Evolutionary conservation across 164 flowering plant genomes (phyloP).

Genomic region (Vitis rotundifolia): DNA sequence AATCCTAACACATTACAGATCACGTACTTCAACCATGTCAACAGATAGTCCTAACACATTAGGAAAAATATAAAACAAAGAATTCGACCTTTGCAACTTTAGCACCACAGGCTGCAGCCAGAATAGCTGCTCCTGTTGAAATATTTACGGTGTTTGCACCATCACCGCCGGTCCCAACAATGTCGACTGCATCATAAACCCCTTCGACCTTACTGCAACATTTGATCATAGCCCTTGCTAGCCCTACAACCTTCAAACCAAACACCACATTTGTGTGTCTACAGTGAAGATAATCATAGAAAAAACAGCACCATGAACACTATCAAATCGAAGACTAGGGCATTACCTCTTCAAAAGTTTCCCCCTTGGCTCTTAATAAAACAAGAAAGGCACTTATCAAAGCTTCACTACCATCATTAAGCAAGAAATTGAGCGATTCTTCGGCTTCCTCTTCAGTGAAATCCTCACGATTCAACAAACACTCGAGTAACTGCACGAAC

Average conservation of each 20-base stretch:
- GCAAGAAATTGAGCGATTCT: constrained; percentile 62
- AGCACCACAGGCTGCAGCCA: constrained; percentile 95
- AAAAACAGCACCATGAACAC: neutral
- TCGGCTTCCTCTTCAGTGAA: constrained; percentile 82
- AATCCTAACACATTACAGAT: too few species aligned
- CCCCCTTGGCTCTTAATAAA: constrained; percentile 91
- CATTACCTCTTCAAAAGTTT: constrained; percentile 83
- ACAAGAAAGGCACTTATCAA: constrained; percentile 91
- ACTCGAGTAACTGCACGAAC: constrained; percentile 60
- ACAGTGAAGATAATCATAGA: too few species aligned
- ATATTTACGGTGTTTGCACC: constrained; percentile 95
- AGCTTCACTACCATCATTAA: constrained; percentile 69
- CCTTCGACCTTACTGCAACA: constrained; percentile 75
- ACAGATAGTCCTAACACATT: too few species aligned
- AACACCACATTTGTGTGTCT: neutral
- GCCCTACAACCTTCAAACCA: constrained; percentile 66
- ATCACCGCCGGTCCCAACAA: constrained; percentile 98
- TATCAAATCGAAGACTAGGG: too few species aligned
- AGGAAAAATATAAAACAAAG: neutral
- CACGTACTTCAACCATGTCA: too few species aligned
- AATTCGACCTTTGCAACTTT: constrained; percentile 84
- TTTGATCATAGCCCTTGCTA: constrained; percentile 87
- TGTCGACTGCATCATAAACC: constrained; percentile 72
- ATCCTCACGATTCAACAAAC: constrained; percentile 66
- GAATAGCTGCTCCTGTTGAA: constrained; percentile 90